Base-by-base conservation (phyloP, 2,329 filamentous ascomycete species). In the Phyllosticta capitalensis region DNA sequence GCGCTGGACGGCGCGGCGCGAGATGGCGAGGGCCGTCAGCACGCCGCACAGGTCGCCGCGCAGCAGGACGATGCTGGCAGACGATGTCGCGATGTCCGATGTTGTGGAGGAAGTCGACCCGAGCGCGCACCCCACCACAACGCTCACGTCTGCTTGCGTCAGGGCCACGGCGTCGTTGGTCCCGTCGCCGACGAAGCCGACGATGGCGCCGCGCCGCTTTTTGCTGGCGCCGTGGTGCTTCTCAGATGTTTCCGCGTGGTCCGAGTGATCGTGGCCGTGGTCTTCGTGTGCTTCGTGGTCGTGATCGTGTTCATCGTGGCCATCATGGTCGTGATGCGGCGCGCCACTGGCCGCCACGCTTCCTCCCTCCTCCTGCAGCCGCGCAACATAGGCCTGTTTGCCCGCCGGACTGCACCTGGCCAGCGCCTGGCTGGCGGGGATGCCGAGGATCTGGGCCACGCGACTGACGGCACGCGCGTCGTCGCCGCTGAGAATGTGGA, bases 121-220 rank as follows among this genome's bases (percentile, higher is more conserved):
- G 78, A 58, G 20, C 10, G 22, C 4, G 62, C 65, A 38, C 63
- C 76, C 59, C 76, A 78, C 61, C 81, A 30, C 52, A 68, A 92
- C 82, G 26, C 89, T 89, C 26, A 92, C 80, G 5, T 81, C 81
- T 1, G 89, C 87, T 67, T 85, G 82, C 0, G 87, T 83, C 2
- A 92, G 78, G 0, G 89, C 89, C 2, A 83, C 78, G 0, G 89
- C 86, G 66, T 92, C 89, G 69, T 92, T 92, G 14, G 87, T 90
- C 1, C 89, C 89, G 65, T 92, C 89, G 33, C 89, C 89, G 55
- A 82, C 81, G 70, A 92, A 92, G 5, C 91, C 71, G 19, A 89
- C 80, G 1, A 79, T 63, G n/a, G 64, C 66, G 1, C 12, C 14
- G 2, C 24, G 14, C 19, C 22, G 30, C 3, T 45, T 45, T 6